Base-by-base conservation (phyloP, 306 rosid species). In the Mimosa pudica region DNA sequence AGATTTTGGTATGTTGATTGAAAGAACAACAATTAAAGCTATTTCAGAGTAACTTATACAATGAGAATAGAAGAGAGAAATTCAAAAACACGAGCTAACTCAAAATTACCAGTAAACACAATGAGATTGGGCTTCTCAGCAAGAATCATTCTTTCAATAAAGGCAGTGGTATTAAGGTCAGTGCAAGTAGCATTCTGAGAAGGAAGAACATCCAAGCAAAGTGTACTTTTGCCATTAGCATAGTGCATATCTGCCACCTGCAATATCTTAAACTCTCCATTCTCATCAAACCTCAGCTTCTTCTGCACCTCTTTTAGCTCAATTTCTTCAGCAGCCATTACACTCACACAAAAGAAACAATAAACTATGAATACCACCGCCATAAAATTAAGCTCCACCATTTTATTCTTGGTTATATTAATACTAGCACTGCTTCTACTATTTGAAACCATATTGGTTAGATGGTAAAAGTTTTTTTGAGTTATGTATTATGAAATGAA, bases 211-310 rank as follows among this genome's bases (percentile, higher is more conserved):
- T 91, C 71, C 83, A 38, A 4, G 77, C 97, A 93, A n/a, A 74
- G 81, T 8, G 94, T 93, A 7, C 73, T 14, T 73, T 82, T 89
- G 5, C 98, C 98, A 71, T 91, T 20, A 7, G 77, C 97, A 46
- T 47, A 91, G 85, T 93, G 98, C 98, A 93, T 87, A 41, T 93
- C 98, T 61, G 98, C 98, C 55, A 93, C 89, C 75, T 93, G 98
- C 48, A 93, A 86, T 35, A 93, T 93, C 89, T 91, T 93, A 35
- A 93, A 93, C 80, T 78, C 87, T 71, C 97, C 96, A 80, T 81
- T 78, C 7, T 77, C 70, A 3, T 85, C 84, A 72, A 93, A 89
- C 44, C 90, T 80, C 9, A 93, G 87, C 87, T 78, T 78, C 87
- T 78, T 78, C 86, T 42, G 68, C 0, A 49, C 14, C 32, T 11